Percentiles rank a stretch among this genome's conserved stretches.
phyloP scores from a whole-genome alignment of 805 yeast genomes.

The Kodamaea nitidulidarum region DNA sequence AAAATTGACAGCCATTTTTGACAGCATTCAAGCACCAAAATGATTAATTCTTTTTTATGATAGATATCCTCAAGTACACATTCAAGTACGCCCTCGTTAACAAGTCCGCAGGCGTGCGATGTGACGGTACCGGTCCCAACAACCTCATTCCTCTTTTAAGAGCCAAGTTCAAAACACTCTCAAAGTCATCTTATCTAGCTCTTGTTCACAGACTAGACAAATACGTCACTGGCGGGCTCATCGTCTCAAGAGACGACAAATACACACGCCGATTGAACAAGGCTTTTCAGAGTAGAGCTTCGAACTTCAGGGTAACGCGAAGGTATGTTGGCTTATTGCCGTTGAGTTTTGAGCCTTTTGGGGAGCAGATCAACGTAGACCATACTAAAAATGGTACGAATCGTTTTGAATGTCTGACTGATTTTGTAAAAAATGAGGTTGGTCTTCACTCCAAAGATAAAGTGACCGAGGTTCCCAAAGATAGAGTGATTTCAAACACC shows the following conservation, averaged over 20 bases:
- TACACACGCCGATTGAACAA: slow-evolving; percentile 12
- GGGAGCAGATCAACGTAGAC: slow-evolving; percentile 5
- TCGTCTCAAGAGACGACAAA: slow-evolving; percentile 17
- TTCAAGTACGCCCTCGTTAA: slow-evolving; percentile 18
- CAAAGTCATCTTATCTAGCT: slow-evolving; percentile 10
- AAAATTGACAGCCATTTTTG: no score
- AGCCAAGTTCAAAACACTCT: slow-evolving; percentile 9
- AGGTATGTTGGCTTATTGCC: slow-evolving; percentile 18
- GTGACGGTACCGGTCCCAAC: slow-evolving; percentile 12
- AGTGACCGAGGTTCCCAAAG: no score
- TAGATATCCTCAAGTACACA: slow-evolving; percentile 15
- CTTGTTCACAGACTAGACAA: slow-evolving; percentile 21
- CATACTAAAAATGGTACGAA: no score
- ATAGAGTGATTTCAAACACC: no score
- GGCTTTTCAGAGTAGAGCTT: neutral
- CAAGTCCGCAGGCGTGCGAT: slow-evolving; percentile 19
- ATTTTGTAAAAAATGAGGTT: no score
- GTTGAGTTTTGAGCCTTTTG: neutral
- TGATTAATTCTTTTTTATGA: no score
- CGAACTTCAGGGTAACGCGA: slow-evolving; percentile 8
- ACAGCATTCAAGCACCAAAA: no score
- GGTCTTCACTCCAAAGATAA: no score
- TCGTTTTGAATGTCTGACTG: no score
- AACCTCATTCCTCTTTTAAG: slow-evolving; percentile 15
- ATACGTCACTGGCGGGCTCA: slow-evolving; percentile 23